Conservation (phyloP, 345 rosid genomes). For the Eucalyptus pauciflora region DNA sequence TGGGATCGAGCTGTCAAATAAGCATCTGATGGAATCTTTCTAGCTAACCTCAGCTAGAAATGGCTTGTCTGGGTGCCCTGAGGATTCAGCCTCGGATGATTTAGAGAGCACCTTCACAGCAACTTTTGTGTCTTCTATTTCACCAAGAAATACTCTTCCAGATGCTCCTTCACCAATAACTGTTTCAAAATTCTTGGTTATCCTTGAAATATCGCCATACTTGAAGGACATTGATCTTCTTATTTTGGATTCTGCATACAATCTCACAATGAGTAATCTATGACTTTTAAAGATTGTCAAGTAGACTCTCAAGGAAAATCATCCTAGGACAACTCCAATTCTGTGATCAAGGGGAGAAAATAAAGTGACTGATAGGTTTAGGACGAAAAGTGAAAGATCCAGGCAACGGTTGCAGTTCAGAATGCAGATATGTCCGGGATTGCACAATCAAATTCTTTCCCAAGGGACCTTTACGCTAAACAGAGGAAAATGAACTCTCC, state of each 20-base stretch:
- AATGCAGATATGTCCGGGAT: too few species aligned
- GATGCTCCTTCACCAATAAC: constrained; percentile 6
- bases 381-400: too few species aligned
- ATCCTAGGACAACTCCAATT: not conserved
- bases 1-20: not conserved
- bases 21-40: not conserved
- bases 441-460: too few species aligned
- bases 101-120: constrained; percentile 7
- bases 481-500: too few species aligned
- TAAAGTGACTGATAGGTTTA: rapidly evolving
- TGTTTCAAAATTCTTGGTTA: constrained; percentile 1
- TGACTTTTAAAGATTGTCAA: too few species aligned
- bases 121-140: not conserved
- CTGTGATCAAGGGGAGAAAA: not conserved
- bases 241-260: too few species aligned
- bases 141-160: constrained; percentile 14
- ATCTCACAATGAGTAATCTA: too few species aligned
- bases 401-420: too few species aligned
- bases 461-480: too few species aligned
- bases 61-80: not conserved
- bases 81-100: not conserved
- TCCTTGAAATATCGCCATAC: not conserved
- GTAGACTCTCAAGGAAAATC: too few species aligned
- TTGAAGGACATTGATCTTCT: too few species aligned
- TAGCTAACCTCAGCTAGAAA: constrained; percentile 11